Base-by-base conservation (phyloP, 2,329 filamentous ascomycete genomes). In the Stagonosporopsis vannaccii region DNA sequence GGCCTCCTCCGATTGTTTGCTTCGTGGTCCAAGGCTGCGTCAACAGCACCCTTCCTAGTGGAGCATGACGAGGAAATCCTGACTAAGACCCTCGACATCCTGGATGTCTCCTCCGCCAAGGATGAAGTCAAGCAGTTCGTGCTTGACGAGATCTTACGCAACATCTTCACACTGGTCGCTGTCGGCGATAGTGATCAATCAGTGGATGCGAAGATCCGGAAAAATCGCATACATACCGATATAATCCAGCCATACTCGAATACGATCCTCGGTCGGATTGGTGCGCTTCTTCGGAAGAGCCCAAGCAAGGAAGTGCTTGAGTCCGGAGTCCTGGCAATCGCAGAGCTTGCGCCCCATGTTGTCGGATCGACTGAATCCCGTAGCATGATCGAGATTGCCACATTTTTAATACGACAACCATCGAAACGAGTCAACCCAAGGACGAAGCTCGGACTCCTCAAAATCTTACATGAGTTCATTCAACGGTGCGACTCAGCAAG, bases 81-180 rank as follows among this genome's bases (percentile, higher is more conserved):
- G 26, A 81, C 81, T 15, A 87, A 88, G 63, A 78, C 97, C 15
- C 85, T 92, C 36, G 87, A 91, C 61, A 90, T 89, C 65, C 78
- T 99, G 23, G 82, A 83, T 4, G 82, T 90, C 6, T 82, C 85
- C 41, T 94, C 90, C 50, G 87, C 90, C 0, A 95, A 95, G 73
- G 90, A 94, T 59, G 89, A 92, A 53, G 93, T 99, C 52, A 95
- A 93, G 70, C 78, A 90, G 0, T 96, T 91, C 71, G 86, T 93
- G 1, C 80, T 99, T 26, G 83, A 85, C 55, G 79, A 87, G 11
- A 88, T 98, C 37, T 75, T 99, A 94, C 30, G 83, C 36, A 68
- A 48, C 42, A 46, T 71, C 6, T 62, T 73, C 22, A 51, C 53
- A 20, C 66, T 72, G 37, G 67, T 68, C 5, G 32, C 47, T 8